Conservation (phyloP, 768 basidiomycete genomes). For the Collybiopsis luxurians region DNA sequence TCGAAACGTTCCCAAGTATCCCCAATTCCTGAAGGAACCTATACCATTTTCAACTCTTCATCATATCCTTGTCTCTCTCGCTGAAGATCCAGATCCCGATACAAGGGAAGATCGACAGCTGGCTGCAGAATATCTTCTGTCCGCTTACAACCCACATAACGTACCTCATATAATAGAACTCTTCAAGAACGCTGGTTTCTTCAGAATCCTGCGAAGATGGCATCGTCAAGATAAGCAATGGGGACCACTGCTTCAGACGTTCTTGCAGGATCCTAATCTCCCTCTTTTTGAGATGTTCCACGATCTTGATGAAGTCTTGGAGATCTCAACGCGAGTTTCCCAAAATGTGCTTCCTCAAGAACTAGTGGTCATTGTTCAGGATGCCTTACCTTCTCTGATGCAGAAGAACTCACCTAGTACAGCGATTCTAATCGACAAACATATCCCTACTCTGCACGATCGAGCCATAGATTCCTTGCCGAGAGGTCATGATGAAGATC, state of each 20-base stretch:
- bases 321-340: constrained; percentile 40
- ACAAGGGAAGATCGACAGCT: constrained; percentile 94
- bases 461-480: constrained; percentile 53
- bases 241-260: constrained; percentile 70
- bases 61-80: constrained; percentile 72
- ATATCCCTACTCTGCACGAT: constrained; percentile 65
- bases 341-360: constrained; percentile 54
- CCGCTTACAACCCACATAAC: constrained; percentile 85
- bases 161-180: constrained; percentile 60
- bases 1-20: constrained; percentile 95
- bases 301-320: constrained; percentile 63
- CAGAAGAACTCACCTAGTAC: constrained; percentile 59
- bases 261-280: constrained; percentile 70
- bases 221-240: constrained; percentile 75
- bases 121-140: constrained; percentile 91
- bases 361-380: constrained; percentile 49
- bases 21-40: constrained; percentile 74
- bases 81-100: constrained; percentile 67
- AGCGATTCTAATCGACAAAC: constrained; percentile 68
- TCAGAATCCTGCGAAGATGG: constrained; percentile 82
- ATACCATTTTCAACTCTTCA: constrained; percentile 58
- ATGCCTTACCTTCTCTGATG: constrained; percentile 65
- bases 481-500: constrained; percentile 43
- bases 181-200: constrained; percentile 86
- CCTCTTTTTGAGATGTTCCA: constrained; percentile 58